phyloP scores from a whole-genome alignment of 2,329 filamentous ascomycete genomes.

The Chaetomium olivaceum region DNA sequence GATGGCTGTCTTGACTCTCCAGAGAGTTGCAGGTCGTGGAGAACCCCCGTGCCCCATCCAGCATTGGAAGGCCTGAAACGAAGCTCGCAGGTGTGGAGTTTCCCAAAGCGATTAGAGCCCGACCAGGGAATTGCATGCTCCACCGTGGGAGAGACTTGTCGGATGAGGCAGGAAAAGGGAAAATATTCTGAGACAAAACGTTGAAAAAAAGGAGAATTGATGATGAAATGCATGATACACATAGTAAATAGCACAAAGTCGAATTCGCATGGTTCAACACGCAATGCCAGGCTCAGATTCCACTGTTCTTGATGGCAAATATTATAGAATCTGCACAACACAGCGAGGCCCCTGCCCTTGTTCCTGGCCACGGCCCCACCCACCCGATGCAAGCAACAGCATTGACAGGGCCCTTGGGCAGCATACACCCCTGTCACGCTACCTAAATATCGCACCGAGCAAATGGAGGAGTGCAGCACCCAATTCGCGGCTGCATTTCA shows the following conservation, averaged over 20 bases:
- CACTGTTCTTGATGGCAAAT: not conserved
- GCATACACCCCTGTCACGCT: conserved; percentile 14
- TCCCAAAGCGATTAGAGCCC: conserved; percentile 1
- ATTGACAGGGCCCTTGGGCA: not conserved
- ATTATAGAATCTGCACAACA: conserved; percentile 12
- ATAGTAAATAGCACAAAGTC: not conserved
- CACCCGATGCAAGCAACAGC: conserved; percentile 17
- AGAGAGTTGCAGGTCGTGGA: not conserved
- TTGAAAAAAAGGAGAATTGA: not conserved
- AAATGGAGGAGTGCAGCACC: conserved; percentile 4
- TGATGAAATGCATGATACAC: not conserved
- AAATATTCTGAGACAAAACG: not conserved
- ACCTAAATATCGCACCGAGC: conserved; percentile 19
- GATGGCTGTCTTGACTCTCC: no score
- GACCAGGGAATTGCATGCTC: conserved; percentile 14
- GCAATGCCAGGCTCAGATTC: not conserved
- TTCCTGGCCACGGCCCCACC: conserved; percentile 8
- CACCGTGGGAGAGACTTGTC: conserved; percentile 15
- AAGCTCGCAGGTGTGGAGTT: not conserved
- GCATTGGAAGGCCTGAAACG: conserved; percentile 17
- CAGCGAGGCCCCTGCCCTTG: not conserved
- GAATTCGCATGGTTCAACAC: not conserved
- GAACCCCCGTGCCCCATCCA: not conserved
- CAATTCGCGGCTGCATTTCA: conserved; percentile 19
- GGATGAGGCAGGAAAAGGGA: conserved; percentile 1